Percentiles rank a stretch among this genome's conserved stretches.
Evolutionary conservation across 208 protist genomes (phyloP).

Genomic region (Trypanosoma mega): DNA sequence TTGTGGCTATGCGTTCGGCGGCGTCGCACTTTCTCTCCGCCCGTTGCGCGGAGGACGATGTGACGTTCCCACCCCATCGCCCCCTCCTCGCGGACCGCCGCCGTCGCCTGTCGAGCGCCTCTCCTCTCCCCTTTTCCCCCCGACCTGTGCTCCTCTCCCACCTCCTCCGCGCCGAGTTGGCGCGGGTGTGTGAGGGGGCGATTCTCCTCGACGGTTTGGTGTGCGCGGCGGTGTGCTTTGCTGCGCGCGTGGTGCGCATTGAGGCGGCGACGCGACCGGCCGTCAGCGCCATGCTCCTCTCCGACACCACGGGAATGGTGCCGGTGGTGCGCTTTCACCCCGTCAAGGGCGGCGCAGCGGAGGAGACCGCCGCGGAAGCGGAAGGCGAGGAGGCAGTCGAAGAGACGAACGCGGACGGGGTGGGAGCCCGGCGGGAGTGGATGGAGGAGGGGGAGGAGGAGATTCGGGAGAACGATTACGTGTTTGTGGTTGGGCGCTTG

Average conservation of each 20-base stretch:
- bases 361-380: neutral
- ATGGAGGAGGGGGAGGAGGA: slow-evolving; percentile 5
- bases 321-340: slow-evolving; percentile 32
- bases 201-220: slow-evolving; percentile 36
- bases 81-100: neutral
- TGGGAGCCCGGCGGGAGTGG: too few relatives aligned
- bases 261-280: slow-evolving; percentile 12
- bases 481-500: slow-evolving; percentile 44
- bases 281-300: slow-evolving; percentile 30
- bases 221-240: slow-evolving; percentile 42
- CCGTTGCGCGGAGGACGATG: neutral
- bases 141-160: slow-evolving; percentile 17
- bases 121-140: neutral
- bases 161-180: slow-evolving; percentile 1
- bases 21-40: slow-evolving; percentile 24
- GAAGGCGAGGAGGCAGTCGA: neutral
- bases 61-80: neutral
- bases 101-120: neutral
- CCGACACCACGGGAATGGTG: slow-evolving; percentile 32
- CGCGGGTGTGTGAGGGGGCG: slow-evolving; percentile 35
- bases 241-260: slow-evolving; percentile 45
- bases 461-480: slow-evolving; percentile 50
- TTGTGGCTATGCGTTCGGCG: slow-evolving; percentile 15
- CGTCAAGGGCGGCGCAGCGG: neutral
- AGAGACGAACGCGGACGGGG: too few relatives aligned